phyloP scores from a whole-genome alignment of 139 green algal genomes.

The Volvox africanus region DNA sequence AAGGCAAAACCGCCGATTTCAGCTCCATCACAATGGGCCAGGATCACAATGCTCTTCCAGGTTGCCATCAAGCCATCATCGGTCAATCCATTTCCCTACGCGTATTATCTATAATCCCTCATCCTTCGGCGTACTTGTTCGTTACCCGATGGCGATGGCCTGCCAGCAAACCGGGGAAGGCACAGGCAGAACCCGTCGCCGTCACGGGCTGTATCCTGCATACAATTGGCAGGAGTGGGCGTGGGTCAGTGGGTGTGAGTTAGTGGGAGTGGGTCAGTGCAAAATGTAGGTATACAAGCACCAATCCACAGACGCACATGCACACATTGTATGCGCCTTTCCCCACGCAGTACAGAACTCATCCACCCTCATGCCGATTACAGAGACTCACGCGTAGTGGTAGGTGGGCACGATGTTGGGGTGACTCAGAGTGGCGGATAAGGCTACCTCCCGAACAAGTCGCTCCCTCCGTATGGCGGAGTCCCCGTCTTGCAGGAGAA shows the following conservation, averaged over 20 bases:
- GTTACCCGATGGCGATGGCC: too few relatives aligned
- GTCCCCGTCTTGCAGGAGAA: slow-evolving; percentile 53
- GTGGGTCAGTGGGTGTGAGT: background rate
- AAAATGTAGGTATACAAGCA: background rate
- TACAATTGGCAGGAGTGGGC: background rate
- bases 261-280: background rate
- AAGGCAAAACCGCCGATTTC: too few relatives aligned
- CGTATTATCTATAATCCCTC: too few relatives aligned
- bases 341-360: background rate
- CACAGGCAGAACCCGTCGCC: too few relatives aligned
- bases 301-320: background rate
- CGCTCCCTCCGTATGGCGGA: background rate
- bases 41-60: too few relatives aligned
- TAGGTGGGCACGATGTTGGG: slow-evolving; percentile 49
- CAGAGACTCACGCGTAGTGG: slow-evolving; percentile 39
- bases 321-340: background rate
- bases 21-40: too few relatives aligned
- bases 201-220: slow-evolving; percentile 17
- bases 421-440: slow-evolving; percentile 32
- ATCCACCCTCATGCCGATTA: background rate
- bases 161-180: too few relatives aligned
- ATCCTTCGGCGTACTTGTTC: too few relatives aligned
- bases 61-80: too few relatives aligned
- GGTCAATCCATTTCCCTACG: too few relatives aligned
- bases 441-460: slow-evolving; percentile 32